Evolutionary conservation across 2,329 filamentous ascomycete species (phyloP).

Genomic region (Alternaria sp.): DNA sequence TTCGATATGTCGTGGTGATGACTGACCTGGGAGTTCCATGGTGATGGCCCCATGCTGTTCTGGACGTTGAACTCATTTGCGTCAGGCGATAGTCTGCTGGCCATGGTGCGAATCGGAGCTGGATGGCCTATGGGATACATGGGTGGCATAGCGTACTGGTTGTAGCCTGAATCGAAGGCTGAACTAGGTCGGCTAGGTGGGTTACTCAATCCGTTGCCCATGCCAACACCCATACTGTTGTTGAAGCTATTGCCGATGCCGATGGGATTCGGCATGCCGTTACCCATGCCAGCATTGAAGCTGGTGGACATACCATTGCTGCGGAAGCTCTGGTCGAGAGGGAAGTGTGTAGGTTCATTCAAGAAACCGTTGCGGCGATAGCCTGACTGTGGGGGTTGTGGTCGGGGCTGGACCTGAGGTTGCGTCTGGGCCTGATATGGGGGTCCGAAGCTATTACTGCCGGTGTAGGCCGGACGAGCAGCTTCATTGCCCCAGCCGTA

Average conservation of each 20-base stretch:
- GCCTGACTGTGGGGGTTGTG: conserved; percentile 27
- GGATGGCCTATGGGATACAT: conserved; percentile 43
- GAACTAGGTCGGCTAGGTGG: conserved; percentile 49
- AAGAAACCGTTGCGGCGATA: conserved; percentile 46
- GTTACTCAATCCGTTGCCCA: conserved; percentile 33
- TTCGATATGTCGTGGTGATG: not conserved
- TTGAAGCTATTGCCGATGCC: conserved; percentile 9
- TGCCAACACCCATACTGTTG: conserved; percentile 15
- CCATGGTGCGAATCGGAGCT: conserved; percentile 49
- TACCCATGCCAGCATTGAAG: conserved; percentile 23
- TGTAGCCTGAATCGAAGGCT: conserved; percentile 47
- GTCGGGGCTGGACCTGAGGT: conserved; percentile 22
- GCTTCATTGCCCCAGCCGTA: conserved; percentile 43
- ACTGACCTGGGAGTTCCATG: conserved; percentile 52
- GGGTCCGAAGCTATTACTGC: conserved; percentile 35
- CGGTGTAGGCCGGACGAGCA: conserved; percentile 33
- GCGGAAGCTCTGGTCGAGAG: conserved; percentile 46
- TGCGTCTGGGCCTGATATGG: conserved; percentile 26
- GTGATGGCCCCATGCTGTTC: conserved; percentile 41
- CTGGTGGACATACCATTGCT: conserved; percentile 25
- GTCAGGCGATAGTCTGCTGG: conserved; percentile 55
- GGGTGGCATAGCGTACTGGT: conserved; percentile 41
- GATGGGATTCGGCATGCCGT: conserved; percentile 21
- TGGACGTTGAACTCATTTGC: conserved; percentile 56
- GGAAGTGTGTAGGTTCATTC: conserved; percentile 50